These are phyloP conservation scores for Wickerhamomyces strasburgensis DNA, from an alignment of 805 yeast species.

Conservation along the genomic window DNA sequence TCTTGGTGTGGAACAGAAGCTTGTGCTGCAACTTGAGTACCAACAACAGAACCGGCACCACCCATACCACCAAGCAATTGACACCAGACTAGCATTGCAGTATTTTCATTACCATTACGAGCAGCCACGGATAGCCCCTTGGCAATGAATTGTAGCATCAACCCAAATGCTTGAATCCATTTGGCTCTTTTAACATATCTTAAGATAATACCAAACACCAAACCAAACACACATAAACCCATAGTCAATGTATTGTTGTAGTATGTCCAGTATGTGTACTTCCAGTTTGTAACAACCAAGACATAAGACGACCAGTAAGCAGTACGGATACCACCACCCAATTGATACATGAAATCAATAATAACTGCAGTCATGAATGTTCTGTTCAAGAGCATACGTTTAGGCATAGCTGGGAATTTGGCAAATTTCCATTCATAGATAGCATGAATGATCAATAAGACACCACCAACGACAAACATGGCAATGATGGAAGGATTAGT, in stretches of 20 bases:
- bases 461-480: slow-evolving; percentile 37
- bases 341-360: slow-evolving; percentile 30
- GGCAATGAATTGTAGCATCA: slow-evolving; percentile 31
- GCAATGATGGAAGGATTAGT: slow-evolving; percentile 37
- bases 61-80: slow-evolving; percentile 36
- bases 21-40: slow-evolving; percentile 33
- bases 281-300: slow-evolving; percentile 28
- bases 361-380: slow-evolving; percentile 32
- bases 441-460: slow-evolving; percentile 29
- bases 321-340: slow-evolving; percentile 27
- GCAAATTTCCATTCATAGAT: slow-evolving; percentile 33
- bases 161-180: slow-evolving; percentile 31
- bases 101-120: slow-evolving; percentile 18
- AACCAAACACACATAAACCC: slow-evolving; percentile 34
- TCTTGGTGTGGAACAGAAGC: slow-evolving; percentile 39
- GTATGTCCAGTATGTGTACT: slow-evolving; percentile 32
- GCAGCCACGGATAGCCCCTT: slow-evolving; percentile 28
- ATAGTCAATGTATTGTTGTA: slow-evolving; percentile 33
- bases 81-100: slow-evolving; percentile 26
- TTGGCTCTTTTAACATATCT: slow-evolving; percentile 35
- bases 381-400: slow-evolving; percentile 31
- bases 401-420: slow-evolving; percentile 35
- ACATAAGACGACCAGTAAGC: slow-evolving; percentile 33
- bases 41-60: slow-evolving; percentile 35
- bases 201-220: slow-evolving; percentile 31